A percentile compares a stretch with the other conserved stretches of the same genome.
phyloP scores from a whole-genome alignment of 208 protist genomes.

The Trypanosoma scelopori region DNA sequence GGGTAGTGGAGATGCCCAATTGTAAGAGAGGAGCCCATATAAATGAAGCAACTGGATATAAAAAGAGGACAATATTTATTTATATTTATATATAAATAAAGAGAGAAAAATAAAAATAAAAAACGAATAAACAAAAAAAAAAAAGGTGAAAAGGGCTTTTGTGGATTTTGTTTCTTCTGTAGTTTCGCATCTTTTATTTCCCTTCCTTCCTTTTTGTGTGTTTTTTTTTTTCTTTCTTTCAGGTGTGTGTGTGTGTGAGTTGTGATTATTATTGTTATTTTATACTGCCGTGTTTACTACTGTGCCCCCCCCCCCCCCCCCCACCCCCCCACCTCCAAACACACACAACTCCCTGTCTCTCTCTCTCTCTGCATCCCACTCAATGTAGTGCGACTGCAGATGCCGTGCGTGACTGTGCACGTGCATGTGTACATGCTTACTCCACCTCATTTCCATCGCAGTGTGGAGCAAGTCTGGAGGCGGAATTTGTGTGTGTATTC shows the following conservation, averaged over 20 bases:
- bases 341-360: too few relatives aligned
- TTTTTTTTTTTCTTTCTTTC: constrained; percentile 25
- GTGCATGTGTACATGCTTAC: constrained; percentile 9
- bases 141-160: not conserved
- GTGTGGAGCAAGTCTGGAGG: not conserved
- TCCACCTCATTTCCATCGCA: not conserved
- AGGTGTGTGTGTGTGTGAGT: constrained; percentile 11
- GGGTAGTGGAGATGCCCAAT: too few relatives aligned
- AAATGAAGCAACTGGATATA: not conserved
- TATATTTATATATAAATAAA: too few relatives aligned
- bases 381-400: constrained; percentile 48
- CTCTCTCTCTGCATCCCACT: too few relatives aligned
- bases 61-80: too few relatives aligned
- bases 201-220: constrained; percentile 25
- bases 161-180: constrained; percentile 20
- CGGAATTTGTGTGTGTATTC: not conserved
- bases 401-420: not conserved
- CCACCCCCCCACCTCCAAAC: too few relatives aligned
- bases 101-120: too few relatives aligned
- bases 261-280: too few relatives aligned
- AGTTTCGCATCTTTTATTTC: constrained; percentile 15
- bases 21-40: not conserved
- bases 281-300: not conserved
- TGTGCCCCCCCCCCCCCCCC: not conserved
- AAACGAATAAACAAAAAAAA: not conserved